Base-by-base conservation (phyloP, 371 early-diverging fungal genomes). In the Cokeromyces recurvatus region DNA sequence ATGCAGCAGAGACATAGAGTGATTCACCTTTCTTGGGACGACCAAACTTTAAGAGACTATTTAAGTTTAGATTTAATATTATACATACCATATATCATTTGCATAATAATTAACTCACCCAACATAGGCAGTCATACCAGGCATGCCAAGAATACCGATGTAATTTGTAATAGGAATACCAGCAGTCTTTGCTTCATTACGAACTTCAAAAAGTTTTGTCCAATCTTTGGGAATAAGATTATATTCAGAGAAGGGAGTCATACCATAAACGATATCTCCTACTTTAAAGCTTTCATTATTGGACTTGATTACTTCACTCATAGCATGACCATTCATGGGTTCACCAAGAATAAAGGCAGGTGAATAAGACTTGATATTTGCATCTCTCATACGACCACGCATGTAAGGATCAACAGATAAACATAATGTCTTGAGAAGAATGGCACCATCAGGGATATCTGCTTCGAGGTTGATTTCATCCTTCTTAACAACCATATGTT, bases 321-420 rank as follows among this genome's bases (percentile, higher is more conserved):
- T 70, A 4, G 59, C 74, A 32, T 74, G 68, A 17, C 74, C 79
- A 22, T 53, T 48, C 66, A 86, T 54, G 5, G 82, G 74, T 57
- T 79, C 48, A 46, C 74, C 70, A 15, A 85, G 43, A 40, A 66
- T 46, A 51, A 82, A 87, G 10, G 77, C 62, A 17, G 78, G 44
- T 19, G 57, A 47, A 43, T 75, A 72, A 31, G 84, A 83, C 40
- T 74, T 53, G 7, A 38, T 47, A 7, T 39, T 36, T 5, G 61
- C 27, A 40, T 59, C 57, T 51, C 81, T 52, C 85, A 87, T 85
- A 51, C 79, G 68, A 24, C 79, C 78, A 48, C 85, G 82, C 74
- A 81, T 74, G 37, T 77, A 68, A 12, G 69, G 66, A 44, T 68
- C 69, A 12, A 68, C 66, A 27, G 66, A 65, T 16, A 68, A 49